Evolutionary conservation across 140 eudicot species (phyloP).

Genomic region (Anethum foeniculum): DNA sequence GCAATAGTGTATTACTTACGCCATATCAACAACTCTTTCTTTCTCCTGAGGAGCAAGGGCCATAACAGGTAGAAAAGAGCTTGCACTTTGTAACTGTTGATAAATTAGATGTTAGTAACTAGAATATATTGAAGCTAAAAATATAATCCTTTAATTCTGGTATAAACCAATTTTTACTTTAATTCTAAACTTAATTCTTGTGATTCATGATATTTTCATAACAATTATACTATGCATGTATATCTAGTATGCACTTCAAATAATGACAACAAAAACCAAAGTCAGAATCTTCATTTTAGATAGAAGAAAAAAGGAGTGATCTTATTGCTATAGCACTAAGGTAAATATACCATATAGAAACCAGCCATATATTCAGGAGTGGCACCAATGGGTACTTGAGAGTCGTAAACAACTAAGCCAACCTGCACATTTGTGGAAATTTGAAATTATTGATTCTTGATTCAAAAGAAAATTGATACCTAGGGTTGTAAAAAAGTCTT

Average conservation of each 20-base stretch:
- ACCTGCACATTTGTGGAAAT: constrained; percentile 39
- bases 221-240: neutral
- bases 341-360: constrained; percentile 67
- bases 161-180: neutral
- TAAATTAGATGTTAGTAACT: constrained; percentile 5
- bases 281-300: neutral
- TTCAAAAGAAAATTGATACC: neutral
- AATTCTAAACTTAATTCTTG: neutral
- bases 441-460: neutral
- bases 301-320: neutral
- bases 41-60: constrained; percentile 97
- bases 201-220: neutral
- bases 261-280: neutral
- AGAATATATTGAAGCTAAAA: neutral
- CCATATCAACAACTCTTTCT: constrained; percentile 88
- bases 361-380: constrained; percentile 99
- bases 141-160: neutral
- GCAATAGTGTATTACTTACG: constrained; percentile 39
- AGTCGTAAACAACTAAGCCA: constrained; percentile 87
- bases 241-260: neutral
- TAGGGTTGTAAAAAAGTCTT: neutral
- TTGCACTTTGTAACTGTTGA: constrained; percentile 84
- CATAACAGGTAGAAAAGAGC: constrained; percentile 94
- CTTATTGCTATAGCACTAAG: neutral
- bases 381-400: constrained; percentile 98